These are phyloP conservation scores for Aspergillus tubingensis DNA, from an alignment of 2,329 filamentous ascomycete genomes.

Conservation along the genomic window DNA sequence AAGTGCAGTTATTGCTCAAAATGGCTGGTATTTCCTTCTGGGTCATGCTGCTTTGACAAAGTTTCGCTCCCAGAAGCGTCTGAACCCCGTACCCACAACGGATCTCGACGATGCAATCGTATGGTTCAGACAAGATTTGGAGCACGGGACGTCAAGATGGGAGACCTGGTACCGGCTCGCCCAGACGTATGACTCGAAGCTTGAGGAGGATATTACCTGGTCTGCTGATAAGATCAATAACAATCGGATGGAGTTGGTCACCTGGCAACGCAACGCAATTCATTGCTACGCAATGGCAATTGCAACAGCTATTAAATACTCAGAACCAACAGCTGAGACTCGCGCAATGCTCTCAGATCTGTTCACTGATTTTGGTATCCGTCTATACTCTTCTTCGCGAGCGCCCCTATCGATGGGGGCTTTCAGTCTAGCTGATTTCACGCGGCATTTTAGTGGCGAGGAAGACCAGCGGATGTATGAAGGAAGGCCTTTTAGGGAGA, in stretches of 20 bases:
- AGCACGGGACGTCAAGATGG: conserved; percentile 80
- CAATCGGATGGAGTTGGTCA: conserved; percentile 71
- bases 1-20: conserved; percentile 68
- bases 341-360: conserved; percentile 63
- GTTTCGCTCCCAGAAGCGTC: conserved; percentile 76
- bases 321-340: conserved; percentile 56
- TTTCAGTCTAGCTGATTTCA: conserved; percentile 63
- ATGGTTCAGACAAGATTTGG: conserved; percentile 78
- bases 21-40: conserved; percentile 90
- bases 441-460: conserved; percentile 61
- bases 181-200: conserved; percentile 82
- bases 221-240: conserved; percentile 90
- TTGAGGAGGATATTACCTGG: conserved; percentile 87
- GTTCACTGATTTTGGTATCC: conserved; percentile 68
- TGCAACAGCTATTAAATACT: conserved; percentile 60
- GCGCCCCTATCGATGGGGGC: conserved; percentile 69
- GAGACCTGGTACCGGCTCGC: conserved; percentile 88
- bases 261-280: conserved; percentile 75
- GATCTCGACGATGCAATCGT: conserved; percentile 80
- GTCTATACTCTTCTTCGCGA: conserved; percentile 68
- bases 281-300: conserved; percentile 77
- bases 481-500: conserved; percentile 57
- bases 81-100: conserved; percentile 76
- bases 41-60: conserved; percentile 86
- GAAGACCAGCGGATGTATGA: conserved; percentile 59